A percentile compares a stretch with the other conserved stretches of the same genome.
These are phyloP conservation scores for Dictyostelium citrinum DNA, from an alignment of 78 protist species.

Conservation along the genomic window DNA sequence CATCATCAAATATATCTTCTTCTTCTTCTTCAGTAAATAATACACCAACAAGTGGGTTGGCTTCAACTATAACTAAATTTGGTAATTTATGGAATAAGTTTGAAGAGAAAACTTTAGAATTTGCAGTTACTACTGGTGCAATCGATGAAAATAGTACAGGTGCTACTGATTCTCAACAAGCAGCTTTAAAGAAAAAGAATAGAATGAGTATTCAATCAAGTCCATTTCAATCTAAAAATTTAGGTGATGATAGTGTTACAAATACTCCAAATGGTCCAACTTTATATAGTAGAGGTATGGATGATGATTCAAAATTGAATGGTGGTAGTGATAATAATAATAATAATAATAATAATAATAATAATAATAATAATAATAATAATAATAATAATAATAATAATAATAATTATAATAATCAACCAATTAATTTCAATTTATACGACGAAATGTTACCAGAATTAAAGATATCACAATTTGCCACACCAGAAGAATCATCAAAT, in stretches of 20 bases:
- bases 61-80: neutral
- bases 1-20: neutral
- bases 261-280: neutral
- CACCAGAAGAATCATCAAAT: slow-evolving; percentile 56
- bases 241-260: neutral
- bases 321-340: neutral
- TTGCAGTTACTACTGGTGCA: slow-evolving; percentile 24
- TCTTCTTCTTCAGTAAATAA: neutral
- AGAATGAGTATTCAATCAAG: neutral
- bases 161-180: neutral
- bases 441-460: neutral
- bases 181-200: neutral
- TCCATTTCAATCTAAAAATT: neutral
- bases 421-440: neutral
- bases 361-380: no score
- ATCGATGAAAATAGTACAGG: neutral
- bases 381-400: no score
- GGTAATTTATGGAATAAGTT: slow-evolving; percentile 49
- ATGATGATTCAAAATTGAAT: neutral
- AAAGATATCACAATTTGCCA: slow-evolving; percentile 7
- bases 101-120: slow-evolving; percentile 57
- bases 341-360: no score
- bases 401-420: no score
- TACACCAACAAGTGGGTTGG: neutral
- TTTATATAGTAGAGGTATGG: neutral